phyloP scores from a whole-genome alignment of 345 rosid species.

The Eucalyptus curtisii region DNA sequence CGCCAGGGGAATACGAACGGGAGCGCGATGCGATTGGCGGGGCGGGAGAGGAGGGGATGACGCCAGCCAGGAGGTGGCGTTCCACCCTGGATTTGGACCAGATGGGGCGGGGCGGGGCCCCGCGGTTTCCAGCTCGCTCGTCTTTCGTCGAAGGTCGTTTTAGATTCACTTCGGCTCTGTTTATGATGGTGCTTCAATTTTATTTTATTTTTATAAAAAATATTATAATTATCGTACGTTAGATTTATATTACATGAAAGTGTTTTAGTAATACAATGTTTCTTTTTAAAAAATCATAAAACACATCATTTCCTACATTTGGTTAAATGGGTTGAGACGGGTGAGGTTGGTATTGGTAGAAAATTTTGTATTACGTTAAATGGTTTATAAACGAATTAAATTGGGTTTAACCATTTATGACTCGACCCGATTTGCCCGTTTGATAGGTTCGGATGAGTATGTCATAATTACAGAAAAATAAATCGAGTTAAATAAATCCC shows the following conservation, averaged over 20 bases:
- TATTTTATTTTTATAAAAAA: no score
- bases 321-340: rapidly evolving
- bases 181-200: no score
- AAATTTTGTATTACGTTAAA: no score
- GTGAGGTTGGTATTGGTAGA: no score
- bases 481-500: not conserved
- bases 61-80: not conserved
- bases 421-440: rapidly evolving
- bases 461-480: not conserved
- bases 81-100: no score
- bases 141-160: not conserved
- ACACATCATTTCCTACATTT: rapidly evolving
- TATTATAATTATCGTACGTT: no score
- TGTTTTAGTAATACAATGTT: no score
- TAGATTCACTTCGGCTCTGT: not conserved
- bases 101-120: not conserved
- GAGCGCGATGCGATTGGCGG: not conserved
- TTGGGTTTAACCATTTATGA: no score
- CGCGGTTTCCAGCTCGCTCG: not conserved
- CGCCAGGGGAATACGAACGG: not conserved
- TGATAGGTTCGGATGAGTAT: rapidly evolving
- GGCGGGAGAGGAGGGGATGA: not conserved
- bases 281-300: no score
- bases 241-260: no score
- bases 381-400: rapidly evolving